Evolutionary conservation across 768 basidiomycete genomes (phyloP).

Genomic region (Lyophyllum atratum): DNA sequence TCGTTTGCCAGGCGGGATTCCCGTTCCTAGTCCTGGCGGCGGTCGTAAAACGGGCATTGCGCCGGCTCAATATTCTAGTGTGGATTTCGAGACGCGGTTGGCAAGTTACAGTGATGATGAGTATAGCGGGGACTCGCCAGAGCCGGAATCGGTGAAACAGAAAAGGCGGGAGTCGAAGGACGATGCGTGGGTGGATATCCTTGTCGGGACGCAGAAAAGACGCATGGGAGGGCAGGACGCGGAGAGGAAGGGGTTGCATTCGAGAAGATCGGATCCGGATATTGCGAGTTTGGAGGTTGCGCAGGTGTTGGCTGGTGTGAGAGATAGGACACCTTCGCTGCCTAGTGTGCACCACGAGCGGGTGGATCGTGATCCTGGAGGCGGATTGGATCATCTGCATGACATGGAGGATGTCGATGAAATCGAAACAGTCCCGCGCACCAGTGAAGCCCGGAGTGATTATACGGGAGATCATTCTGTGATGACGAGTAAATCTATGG

Average conservation of each 20-base stretch:
- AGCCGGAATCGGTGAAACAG: slow-evolving; percentile 44
- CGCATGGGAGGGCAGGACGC: slow-evolving; percentile 61
- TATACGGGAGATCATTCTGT: slow-evolving; percentile 24
- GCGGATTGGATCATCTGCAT: slow-evolving; percentile 33
- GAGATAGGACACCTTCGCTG: slow-evolving; percentile 37
- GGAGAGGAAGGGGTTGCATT: slow-evolving; percentile 22
- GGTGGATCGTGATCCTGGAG: slow-evolving; percentile 37
- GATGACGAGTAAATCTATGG: too few species aligned
- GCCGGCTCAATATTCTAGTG: slow-evolving; percentile 77
- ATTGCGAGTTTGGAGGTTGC: slow-evolving; percentile 73
- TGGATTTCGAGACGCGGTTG: slow-evolving; percentile 83
- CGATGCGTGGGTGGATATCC: slow-evolving; percentile 88
- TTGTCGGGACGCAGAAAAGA: slow-evolving; percentile 61
- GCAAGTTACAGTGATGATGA: slow-evolving; percentile 62
- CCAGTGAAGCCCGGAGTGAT: slow-evolving; percentile 27
- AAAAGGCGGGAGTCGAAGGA: slow-evolving; percentile 53
- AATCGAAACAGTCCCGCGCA: slow-evolving; percentile 47
- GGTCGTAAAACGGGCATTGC: slow-evolving; percentile 49
- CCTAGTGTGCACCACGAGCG: slow-evolving; percentile 32
- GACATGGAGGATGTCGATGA: slow-evolving; percentile 56
- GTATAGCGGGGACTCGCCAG: slow-evolving; percentile 32
- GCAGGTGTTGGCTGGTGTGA: slow-evolving; percentile 65
- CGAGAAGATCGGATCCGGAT: slow-evolving; percentile 57
- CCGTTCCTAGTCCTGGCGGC: slow-evolving; percentile 56
- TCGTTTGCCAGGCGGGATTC: slow-evolving; percentile 53